Percentiles rank a stretch among this genome's conserved stretches.
These are phyloP conservation scores for Narthecium ossifragum DNA, from an alignment of 106 monocot species.

Conservation along the genomic window DNA sequence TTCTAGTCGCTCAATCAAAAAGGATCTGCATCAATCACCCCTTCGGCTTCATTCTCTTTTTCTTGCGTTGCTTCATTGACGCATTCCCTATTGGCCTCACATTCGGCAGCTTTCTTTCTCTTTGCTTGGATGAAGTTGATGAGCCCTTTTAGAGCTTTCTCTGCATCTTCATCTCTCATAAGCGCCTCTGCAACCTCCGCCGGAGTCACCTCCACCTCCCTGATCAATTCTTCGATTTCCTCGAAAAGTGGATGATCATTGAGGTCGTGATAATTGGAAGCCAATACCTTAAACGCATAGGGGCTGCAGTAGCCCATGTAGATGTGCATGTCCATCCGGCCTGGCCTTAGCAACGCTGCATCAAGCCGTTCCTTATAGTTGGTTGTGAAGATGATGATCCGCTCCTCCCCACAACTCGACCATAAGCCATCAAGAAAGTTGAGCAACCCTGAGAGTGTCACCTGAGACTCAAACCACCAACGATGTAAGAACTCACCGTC, in stretches of 20 bases:
- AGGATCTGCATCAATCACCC: too few species aligned
- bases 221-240: conserved; percentile 27
- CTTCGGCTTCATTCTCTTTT: too few species aligned
- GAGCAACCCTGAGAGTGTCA: not conserved
- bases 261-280: conserved; percentile 31
- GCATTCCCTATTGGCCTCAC: too few species aligned
- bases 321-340: conserved; percentile 33
- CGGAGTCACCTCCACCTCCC: conserved; percentile 31
- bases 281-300: conserved; percentile 19
- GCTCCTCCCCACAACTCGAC: conserved; percentile 17
- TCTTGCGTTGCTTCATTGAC: too few species aligned
- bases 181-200: conserved; percentile 40
- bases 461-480: too few species aligned
- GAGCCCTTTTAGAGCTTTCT: conserved; percentile 22
- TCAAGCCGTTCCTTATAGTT: conserved; percentile 17
- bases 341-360: conserved; percentile 12
- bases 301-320: conserved; percentile 33
- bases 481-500: too few species aligned
- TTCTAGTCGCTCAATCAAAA: too few species aligned
- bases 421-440: conserved; percentile 14
- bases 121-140: conserved; percentile 13
- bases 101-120: conserved; percentile 6
- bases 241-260: conserved; percentile 23
- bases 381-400: conserved; percentile 16
- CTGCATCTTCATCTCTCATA: conserved; percentile 28